phyloP scores from a whole-genome alignment of 2,329 filamentous ascomycete genomes.

The Fusarium anthophilum region DNA sequence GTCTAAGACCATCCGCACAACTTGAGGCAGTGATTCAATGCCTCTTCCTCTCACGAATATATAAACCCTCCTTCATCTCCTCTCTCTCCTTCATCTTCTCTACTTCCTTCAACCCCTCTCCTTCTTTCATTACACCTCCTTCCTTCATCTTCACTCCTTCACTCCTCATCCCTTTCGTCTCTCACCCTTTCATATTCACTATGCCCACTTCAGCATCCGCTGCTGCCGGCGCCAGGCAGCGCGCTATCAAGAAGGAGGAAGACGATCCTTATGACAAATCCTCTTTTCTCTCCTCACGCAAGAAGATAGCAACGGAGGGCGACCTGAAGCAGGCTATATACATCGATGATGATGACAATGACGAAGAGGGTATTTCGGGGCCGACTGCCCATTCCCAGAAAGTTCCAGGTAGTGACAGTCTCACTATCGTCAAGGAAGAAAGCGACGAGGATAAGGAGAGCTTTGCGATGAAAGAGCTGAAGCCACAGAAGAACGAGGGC shows the following conservation, averaged over 20 bases:
- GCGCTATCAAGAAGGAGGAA: not conserved
- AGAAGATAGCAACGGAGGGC: rapidly evolving
- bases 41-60: not conserved
- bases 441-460: rapidly evolving
- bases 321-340: rapidly evolving
- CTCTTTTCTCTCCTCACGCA: rapidly evolving
- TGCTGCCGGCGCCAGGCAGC: rapidly evolving
- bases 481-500: rapidly evolving
- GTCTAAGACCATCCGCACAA: not conserved
- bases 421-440: not conserved
- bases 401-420: too few relatives aligned
- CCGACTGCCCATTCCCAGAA: too few relatives aligned
- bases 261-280: rapidly evolving
- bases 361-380: not conserved
- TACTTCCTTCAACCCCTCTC: too few relatives aligned
- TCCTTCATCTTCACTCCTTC: not conserved
- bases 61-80: not conserved
- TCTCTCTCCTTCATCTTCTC: not conserved
- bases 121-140: not conserved
- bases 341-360: not conserved
- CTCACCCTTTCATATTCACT: rapidly evolving
- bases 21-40: not conserved
- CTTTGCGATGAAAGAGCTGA: rapidly evolving
- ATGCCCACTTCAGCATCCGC: not conserved
- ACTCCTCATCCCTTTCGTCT: not conserved